These are phyloP conservation scores for Cucurbitaria berberidis DNA, from an alignment of 2,329 filamentous ascomycete species.

Conservation along the genomic window DNA sequence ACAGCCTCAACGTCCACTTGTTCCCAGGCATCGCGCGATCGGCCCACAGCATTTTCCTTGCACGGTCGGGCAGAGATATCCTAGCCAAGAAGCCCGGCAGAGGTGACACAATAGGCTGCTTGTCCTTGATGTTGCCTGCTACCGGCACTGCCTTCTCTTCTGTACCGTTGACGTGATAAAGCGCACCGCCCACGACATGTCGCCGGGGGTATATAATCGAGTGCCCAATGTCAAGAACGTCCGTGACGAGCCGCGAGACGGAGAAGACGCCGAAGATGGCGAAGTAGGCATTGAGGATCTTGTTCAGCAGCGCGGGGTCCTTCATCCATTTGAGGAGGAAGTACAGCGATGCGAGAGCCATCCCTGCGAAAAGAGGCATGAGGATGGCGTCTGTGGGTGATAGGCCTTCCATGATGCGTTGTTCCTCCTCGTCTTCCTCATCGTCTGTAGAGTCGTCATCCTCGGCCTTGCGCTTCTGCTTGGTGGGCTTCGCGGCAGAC, in stretches of 20 bases:
- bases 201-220: conserved; percentile 75
- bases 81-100: conserved; percentile 58
- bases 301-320: conserved; percentile 81
- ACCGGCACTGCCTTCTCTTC: conserved; percentile 44
- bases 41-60: conserved; percentile 55
- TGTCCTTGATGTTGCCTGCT: conserved; percentile 32
- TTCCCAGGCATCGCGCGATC: conserved; percentile 56
- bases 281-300: conserved; percentile 83
- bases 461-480: conserved; percentile 52
- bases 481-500: conserved; percentile 71
- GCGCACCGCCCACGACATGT: conserved; percentile 61
- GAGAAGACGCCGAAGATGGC: conserved; percentile 79
- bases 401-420: conserved; percentile 70
- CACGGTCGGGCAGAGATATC: conserved; percentile 52
- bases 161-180: conserved; percentile 56
- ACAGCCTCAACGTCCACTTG: conserved; percentile 59
- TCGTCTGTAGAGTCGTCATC: conserved; percentile 31
- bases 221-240: conserved; percentile 68
- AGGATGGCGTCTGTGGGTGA: conserved; percentile 80
- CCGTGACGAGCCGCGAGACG: conserved; percentile 74
- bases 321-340: conserved; percentile 88
- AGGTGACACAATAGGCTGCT: conserved; percentile 50
- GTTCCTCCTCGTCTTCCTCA: conserved; percentile 58
- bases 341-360: conserved; percentile 77
- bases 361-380: conserved; percentile 79